These are phyloP conservation scores for Candida tropicalis DNA, from an alignment of 1,139 yeast species.

Conservation along the genomic window DNA sequence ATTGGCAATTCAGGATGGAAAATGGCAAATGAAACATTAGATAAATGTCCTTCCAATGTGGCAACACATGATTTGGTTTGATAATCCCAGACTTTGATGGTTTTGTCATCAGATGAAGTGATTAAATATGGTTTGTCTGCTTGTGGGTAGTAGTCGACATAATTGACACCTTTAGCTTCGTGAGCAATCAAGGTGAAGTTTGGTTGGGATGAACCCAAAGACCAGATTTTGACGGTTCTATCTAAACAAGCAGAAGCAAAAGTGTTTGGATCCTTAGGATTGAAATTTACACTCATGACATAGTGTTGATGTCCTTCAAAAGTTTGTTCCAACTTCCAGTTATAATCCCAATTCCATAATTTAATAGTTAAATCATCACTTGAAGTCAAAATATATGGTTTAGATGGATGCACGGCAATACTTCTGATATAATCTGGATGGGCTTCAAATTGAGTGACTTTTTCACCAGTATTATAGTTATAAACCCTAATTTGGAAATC, in stretches of 20 bases:
- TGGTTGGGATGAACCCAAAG: slow-evolving; percentile 84
- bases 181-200: slow-evolving; percentile 92
- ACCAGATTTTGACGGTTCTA: slow-evolving; percentile 96
- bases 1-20: slow-evolving; percentile 96
- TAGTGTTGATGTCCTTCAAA: slow-evolving; percentile 97
- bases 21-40: slow-evolving; percentile 94
- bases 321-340: slow-evolving; percentile 86
- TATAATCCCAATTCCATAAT: slow-evolving; percentile 96
- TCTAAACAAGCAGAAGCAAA: slow-evolving; percentile 97
- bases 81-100: slow-evolving; percentile 94
- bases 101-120: slow-evolving; percentile 90
- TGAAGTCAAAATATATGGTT: slow-evolving; percentile 85
- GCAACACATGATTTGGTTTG: slow-evolving; percentile 97
- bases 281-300: slow-evolving; percentile 92
- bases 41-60: slow-evolving; percentile 87
- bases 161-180: slow-evolving; percentile 91
- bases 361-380: slow-evolving; percentile 91
- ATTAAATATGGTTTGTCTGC: slow-evolving; percentile 95
- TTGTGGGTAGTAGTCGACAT: slow-evolving; percentile 94
- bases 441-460: slow-evolving; percentile 92
- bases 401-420: slow-evolving; percentile 91
- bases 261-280: slow-evolving; percentile 96
- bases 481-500: slow-evolving; percentile 92
- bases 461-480: slow-evolving; percentile 95
- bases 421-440: slow-evolving; percentile 96